Conservation (phyloP, 148 eudicot species). For the Amaranthus cruentus region DNA sequence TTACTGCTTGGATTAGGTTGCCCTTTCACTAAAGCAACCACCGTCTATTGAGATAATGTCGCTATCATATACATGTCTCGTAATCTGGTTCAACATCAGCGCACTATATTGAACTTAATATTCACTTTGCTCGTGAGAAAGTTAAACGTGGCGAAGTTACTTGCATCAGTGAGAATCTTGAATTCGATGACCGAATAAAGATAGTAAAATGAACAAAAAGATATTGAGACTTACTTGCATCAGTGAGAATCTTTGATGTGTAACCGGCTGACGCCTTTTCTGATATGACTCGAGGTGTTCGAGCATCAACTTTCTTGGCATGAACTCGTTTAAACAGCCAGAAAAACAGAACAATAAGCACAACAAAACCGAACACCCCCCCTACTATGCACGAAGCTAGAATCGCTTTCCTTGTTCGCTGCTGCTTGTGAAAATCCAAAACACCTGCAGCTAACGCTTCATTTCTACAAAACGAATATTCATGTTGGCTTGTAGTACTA, state of each 20-base stretch:
- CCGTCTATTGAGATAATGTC: too few species aligned
- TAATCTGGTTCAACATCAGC: too few species aligned
- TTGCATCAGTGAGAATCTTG: too few species aligned
- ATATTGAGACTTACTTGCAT: slow-evolving; percentile 54
- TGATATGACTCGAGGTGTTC: slow-evolving; percentile 30
- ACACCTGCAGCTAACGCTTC: slow-evolving; percentile 91
- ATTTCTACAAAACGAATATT: slow-evolving; percentile 57
- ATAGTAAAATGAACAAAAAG: too few species aligned
- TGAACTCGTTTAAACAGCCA: slow-evolving; percentile 37
- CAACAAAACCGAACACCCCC: slow-evolving; percentile 42
- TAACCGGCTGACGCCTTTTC: slow-evolving; percentile 51
- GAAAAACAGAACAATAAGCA: slow-evolving; percentile 29
- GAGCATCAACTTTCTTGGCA: slow-evolving; percentile 26
- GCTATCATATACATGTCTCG: too few species aligned
- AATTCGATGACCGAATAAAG: too few species aligned
- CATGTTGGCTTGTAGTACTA: slow-evolving; percentile 38
- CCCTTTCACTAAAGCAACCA: too few species aligned
- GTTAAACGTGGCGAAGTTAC: too few species aligned
- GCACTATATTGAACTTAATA: too few species aligned
- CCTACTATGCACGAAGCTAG: slow-evolving; percentile 46
- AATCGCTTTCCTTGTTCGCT: slow-evolving; percentile 29
- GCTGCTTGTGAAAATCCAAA: slow-evolving; percentile 39
- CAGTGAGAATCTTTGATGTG: slow-evolving; percentile 55
- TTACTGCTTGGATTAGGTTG: too few species aligned
- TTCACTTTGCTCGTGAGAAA: too few species aligned